Conservation (phyloP, 768 basidiomycete species). For the Auriscalpium vulgare region DNA sequence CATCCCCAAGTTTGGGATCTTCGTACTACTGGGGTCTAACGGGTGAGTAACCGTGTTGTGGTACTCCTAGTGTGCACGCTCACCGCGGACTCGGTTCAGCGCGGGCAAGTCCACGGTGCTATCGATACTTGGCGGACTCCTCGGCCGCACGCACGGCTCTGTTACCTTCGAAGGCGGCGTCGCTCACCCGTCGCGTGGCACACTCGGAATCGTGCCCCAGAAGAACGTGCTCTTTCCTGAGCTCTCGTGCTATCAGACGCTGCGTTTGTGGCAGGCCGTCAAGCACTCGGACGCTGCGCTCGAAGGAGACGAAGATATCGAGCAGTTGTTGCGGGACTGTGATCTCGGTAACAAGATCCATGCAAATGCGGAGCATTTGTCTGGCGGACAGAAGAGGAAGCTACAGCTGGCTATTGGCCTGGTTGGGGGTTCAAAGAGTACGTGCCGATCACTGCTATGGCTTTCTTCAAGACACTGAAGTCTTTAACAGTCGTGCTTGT, state of each 20-base stretch:
- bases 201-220: slow-evolving; percentile 72
- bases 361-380: slow-evolving; percentile 56
- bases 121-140: slow-evolving; percentile 57
- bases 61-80: no score
- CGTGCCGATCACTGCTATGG: slow-evolving; percentile 16
- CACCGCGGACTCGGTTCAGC: slow-evolving; percentile 24
- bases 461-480: not conserved
- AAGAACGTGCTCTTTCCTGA: slow-evolving; percentile 80
- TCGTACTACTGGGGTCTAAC: slow-evolving; percentile 68
- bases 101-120: slow-evolving; percentile 74
- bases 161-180: slow-evolving; percentile 48
- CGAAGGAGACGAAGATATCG: slow-evolving; percentile 47
- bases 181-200: slow-evolving; percentile 49
- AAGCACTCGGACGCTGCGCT: slow-evolving; percentile 38
- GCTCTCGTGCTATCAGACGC: slow-evolving; percentile 63
- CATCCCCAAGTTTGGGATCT: slow-evolving; percentile 69
- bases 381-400: slow-evolving; percentile 79
- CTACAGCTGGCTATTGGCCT: slow-evolving; percentile 77
- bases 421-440: slow-evolving; percentile 66
- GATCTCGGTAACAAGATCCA: slow-evolving; percentile 66
- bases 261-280: slow-evolving; percentile 64
- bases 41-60: slow-evolving; percentile 30
- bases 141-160: slow-evolving; percentile 49
- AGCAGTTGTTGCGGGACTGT: slow-evolving; percentile 60
- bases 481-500: slow-evolving; percentile 14